Evolutionary conservation across 176 grass and related monocot genomes (phyloP).

Genomic region (Calamus simplicifolius): DNA sequence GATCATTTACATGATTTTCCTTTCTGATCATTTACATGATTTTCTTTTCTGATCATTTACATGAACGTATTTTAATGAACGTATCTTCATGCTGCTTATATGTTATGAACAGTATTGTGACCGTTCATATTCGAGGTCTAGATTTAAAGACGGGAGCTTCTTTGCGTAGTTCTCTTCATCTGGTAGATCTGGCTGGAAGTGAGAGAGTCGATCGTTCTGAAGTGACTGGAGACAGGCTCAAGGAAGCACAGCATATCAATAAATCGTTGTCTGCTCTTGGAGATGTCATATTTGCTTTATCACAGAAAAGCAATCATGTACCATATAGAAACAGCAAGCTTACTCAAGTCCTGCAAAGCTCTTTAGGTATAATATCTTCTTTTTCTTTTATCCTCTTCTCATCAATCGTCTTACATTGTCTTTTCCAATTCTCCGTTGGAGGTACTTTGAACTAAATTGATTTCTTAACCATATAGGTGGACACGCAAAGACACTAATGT

Average conservation of each 20-base stretch:
- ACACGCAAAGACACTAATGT: slow-evolving; percentile 89
- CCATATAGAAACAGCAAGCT: slow-evolving; percentile 90
- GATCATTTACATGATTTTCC: slow-evolving; percentile 7
- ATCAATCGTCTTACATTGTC: not conserved
- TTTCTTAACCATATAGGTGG: slow-evolving; percentile 40
- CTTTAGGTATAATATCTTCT: slow-evolving; percentile 56
- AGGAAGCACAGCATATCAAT: slow-evolving; percentile 91
- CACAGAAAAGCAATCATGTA: slow-evolving; percentile 66
- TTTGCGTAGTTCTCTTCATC: slow-evolving; percentile 57
- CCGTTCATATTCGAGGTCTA: slow-evolving; percentile 54
- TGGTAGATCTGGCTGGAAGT: slow-evolving; percentile 90
- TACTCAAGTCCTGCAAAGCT: slow-evolving; percentile 81
- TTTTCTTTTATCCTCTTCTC: slow-evolving; percentile 15
- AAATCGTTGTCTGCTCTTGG: slow-evolving; percentile 78
- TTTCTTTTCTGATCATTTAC: slow-evolving; percentile 1
- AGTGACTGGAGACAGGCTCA: slow-evolving; percentile 70
- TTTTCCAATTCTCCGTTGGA: not conserved
- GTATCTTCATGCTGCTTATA: not conserved
- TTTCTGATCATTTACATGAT: not conserved
- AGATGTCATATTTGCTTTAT: slow-evolving; percentile 79
- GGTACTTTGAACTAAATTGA: slow-evolving; percentile 9
- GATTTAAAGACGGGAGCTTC: slow-evolving; percentile 49
- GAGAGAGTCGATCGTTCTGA: slow-evolving; percentile 73
- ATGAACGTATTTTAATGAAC: no score
- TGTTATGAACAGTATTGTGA: slow-evolving; percentile 46